phyloP scores from a whole-genome alignment of 805 yeast species.

The Saccharomycopsis amapae region DNA sequence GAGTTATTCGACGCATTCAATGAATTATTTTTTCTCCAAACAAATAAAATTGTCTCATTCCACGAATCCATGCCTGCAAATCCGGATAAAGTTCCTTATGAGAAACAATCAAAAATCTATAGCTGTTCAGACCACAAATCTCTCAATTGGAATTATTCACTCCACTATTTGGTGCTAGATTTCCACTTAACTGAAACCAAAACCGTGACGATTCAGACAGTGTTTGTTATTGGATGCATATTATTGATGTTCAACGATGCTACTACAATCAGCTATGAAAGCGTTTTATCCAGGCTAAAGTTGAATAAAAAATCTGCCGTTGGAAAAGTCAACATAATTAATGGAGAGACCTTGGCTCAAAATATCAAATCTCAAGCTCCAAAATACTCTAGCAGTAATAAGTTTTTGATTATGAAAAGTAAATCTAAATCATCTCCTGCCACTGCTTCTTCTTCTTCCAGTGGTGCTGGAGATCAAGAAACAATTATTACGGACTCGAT shows the following conservation, averaged over 20 bases:
- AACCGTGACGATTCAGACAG: slow-evolving; percentile 9
- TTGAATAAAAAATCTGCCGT: not conserved
- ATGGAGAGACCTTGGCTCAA: not conserved
- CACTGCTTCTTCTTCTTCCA: too few relatives aligned
- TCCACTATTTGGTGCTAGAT: slow-evolving; percentile 16
- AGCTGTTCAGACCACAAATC: slow-evolving; percentile 6
- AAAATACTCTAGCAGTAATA: not conserved
- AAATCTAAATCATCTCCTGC: too few relatives aligned
- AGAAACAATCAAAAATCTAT: not conserved
- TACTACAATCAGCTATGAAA: slow-evolving; percentile 5
- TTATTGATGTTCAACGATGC: slow-evolving; percentile 16
- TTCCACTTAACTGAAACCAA: not conserved
- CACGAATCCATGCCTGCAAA: not conserved
- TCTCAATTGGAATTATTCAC: slow-evolving; percentile 15
- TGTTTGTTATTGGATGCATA: slow-evolving; percentile 13
- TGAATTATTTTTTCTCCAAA: slow-evolving; percentile 3
- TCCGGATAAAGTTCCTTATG: not conserved
- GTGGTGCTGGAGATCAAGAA: too few relatives aligned
- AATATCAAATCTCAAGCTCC: not conserved
- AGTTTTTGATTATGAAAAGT: too few relatives aligned
- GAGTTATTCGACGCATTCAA: slow-evolving; percentile 3
- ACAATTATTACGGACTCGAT: too few relatives aligned
- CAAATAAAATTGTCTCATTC: not conserved
- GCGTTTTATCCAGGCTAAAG: not conserved
- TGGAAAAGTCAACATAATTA: not conserved